Conservation (phyloP, 1,284 basidiomycete species). For the Hymenochaete sp. region DNA sequence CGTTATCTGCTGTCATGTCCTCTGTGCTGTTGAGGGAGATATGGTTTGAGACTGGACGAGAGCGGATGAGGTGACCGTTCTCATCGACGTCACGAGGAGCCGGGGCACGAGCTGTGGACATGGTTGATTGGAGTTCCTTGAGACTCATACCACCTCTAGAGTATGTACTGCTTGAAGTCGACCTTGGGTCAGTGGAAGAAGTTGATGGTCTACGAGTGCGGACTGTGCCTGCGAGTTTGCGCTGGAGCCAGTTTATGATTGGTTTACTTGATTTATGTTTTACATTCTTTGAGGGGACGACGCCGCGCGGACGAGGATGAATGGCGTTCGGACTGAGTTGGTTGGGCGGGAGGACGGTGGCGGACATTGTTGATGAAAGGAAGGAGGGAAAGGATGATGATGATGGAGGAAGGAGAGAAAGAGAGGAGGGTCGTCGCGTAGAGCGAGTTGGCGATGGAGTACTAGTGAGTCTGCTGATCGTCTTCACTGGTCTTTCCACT, state of each 20-base stretch:
- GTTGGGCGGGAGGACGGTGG: slow-evolving; percentile 4
- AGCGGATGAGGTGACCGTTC: slow-evolving; percentile 27
- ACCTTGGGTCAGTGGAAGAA: not conserved
- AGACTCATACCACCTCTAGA: slow-evolving; percentile 7
- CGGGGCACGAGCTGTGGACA: not conserved
- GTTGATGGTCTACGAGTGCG: slow-evolving; percentile 40
- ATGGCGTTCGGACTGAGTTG: slow-evolving; percentile 12
- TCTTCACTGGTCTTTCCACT: no score
- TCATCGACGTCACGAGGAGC: slow-evolving; percentile 30
- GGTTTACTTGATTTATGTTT: slow-evolving; percentile 59
- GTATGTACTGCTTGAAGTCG: slow-evolving; percentile 6
- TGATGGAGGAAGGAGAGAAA: not conserved
- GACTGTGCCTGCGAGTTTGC: slow-evolving; percentile 69
- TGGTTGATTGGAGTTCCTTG: slow-evolving; percentile 7
- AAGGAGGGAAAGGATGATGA: not conserved
- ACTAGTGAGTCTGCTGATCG: no score
- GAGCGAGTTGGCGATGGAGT: no score
- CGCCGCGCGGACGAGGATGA: not conserved
- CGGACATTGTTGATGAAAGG: slow-evolving; percentile 7
- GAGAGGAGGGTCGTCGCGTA: slow-evolving; percentile 5
- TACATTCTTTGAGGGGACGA: slow-evolving; percentile 12
- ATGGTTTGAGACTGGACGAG: slow-evolving; percentile 39
- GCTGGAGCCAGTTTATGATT: slow-evolving; percentile 86
- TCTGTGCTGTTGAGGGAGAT: slow-evolving; percentile 58
- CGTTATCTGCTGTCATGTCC: slow-evolving; percentile 30